Evolutionary conservation across 2,329 filamentous ascomycete genomes (phyloP).

Genomic region (Penicillium sp.): DNA sequence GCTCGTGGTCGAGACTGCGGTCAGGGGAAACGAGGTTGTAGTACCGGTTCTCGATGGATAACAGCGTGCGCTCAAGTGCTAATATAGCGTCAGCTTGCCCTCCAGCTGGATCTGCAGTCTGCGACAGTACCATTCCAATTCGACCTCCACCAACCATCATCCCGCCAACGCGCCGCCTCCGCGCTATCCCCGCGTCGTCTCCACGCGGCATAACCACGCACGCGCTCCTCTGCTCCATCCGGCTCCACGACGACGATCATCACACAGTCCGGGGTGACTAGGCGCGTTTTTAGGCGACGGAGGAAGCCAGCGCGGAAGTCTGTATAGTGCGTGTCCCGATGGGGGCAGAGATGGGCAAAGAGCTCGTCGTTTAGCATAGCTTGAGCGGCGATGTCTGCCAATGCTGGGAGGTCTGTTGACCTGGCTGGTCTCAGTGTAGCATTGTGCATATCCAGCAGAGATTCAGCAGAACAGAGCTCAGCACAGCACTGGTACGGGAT

Average conservation of each 20-base stretch:
- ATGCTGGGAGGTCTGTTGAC: conserved; percentile 11
- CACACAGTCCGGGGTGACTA: conserved; percentile 9
- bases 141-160: not conserved
- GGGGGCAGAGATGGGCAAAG: conserved; percentile 14
- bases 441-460: too few relatives aligned
- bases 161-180: not conserved
- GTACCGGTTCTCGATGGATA: conserved; percentile 1
- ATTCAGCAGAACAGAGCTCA: too few relatives aligned
- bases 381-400: conserved; percentile 18
- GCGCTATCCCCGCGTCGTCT: conserved; percentile 3
- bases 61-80: conserved; percentile 8
- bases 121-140: not conserved
- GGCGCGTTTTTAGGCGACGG: conserved; percentile 8
- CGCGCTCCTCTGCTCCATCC: not conserved
- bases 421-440: conserved; percentile 3
- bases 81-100: not conserved
- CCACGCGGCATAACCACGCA: conserved; percentile 16
- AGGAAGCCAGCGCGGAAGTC: conserved; percentile 18
- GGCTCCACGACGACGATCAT: conserved; percentile 14
- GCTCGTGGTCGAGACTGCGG: conserved; percentile 14
- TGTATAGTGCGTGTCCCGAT: conserved; percentile 8
- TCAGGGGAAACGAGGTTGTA: conserved; percentile 8
- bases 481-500: too few relatives aligned
- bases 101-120: too few relatives aligned
- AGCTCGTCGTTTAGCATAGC: conserved; percentile 22